phyloP scores from a whole-genome alignment of 2,329 filamentous ascomycete species.

The Neocatenulostroma microsporum region DNA sequence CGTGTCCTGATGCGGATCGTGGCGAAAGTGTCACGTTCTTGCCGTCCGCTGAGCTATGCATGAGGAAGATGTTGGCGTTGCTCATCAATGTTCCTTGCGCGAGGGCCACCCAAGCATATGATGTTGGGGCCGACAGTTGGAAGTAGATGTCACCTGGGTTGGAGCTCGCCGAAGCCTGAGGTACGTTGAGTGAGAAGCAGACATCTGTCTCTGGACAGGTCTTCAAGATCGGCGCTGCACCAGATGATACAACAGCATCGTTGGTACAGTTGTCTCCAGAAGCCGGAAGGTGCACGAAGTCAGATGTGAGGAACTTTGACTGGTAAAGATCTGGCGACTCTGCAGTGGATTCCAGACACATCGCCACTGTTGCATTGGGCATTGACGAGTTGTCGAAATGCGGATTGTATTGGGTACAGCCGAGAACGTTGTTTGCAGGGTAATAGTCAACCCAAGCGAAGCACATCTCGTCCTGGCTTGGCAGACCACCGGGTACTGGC shows the following conservation, averaged over 20 bases:
- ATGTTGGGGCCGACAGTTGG: slow-evolving; percentile 48
- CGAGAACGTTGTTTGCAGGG: slow-evolving; percentile 12
- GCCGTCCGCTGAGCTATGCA: slow-evolving; percentile 47
- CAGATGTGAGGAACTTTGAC: slow-evolving; percentile 5
- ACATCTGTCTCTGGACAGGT: slow-evolving; percentile 24
- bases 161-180: slow-evolving; percentile 43
- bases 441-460: slow-evolving; percentile 18
- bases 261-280: slow-evolving; percentile 10
- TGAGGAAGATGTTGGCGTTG: slow-evolving; percentile 51
- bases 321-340: no score
- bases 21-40: slow-evolving; percentile 53
- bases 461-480: slow-evolving; percentile 15
- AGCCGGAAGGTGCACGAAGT: slow-evolving; percentile 6
- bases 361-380: slow-evolving; percentile 10
- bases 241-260: not conserved
- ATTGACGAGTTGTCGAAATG: slow-evolving; percentile 2
- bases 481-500: slow-evolving; percentile 13
- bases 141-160: slow-evolving; percentile 51
- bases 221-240: not conserved
- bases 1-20: slow-evolving; percentile 39
- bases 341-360: slow-evolving; percentile 12
- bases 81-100: slow-evolving; percentile 50
- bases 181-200: slow-evolving; percentile 49
- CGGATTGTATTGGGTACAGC: slow-evolving; percentile 13
- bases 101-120: slow-evolving; percentile 48